These are phyloP conservation scores for Rosa hybrid DNA, from an alignment of 331 rosid genomes.

Conservation along the genomic window DNA sequence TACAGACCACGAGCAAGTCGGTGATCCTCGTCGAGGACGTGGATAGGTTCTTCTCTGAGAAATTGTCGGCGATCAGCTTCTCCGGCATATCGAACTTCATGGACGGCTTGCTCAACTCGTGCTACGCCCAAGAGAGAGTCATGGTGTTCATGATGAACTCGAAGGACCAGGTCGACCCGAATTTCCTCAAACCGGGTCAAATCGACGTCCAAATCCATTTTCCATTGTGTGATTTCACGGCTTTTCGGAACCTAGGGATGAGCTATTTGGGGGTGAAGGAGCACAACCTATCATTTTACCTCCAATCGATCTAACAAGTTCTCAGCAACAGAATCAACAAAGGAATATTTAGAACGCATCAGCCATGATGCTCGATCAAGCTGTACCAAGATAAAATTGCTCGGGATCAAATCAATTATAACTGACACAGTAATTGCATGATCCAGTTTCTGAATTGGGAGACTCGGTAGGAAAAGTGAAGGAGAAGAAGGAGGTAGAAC, in stretches of 20 bases:
- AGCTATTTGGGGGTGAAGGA: conserved; percentile 73
- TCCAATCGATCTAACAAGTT: conserved; percentile 83
- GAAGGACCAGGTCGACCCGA: conserved; percentile 45
- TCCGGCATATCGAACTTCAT: conserved; percentile 68
- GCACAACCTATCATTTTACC: conserved; percentile 56
- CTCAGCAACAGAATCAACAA: conserved; percentile 67
- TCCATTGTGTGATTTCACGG: conserved; percentile 70
- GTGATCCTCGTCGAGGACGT: conserved; percentile 74
- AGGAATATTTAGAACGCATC: conserved; percentile 68
- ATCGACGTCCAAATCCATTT: conserved; percentile 90
- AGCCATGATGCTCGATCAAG: conserved; percentile 94
- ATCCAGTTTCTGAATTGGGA: too few species aligned
- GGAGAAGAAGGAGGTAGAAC: too few species aligned
- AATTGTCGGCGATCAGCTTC: conserved; percentile 38
- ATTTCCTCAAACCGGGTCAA: conserved; percentile 71
- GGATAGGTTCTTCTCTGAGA: conserved; percentile 53
- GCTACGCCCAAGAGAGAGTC: too few species aligned
- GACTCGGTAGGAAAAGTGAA: too few species aligned
- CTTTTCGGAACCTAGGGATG: conserved; percentile 62
- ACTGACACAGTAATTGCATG: too few species aligned
- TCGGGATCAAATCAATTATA: neutral
- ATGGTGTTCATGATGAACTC: too few species aligned
- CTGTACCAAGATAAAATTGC: conserved; percentile 25
- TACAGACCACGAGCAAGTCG: conserved; percentile 56
- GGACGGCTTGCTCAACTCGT: conserved; percentile 65